These are phyloP conservation scores for Brassica rapa DNA, from an alignment of 345 rosid genomes.

Conservation along the genomic window DNA sequence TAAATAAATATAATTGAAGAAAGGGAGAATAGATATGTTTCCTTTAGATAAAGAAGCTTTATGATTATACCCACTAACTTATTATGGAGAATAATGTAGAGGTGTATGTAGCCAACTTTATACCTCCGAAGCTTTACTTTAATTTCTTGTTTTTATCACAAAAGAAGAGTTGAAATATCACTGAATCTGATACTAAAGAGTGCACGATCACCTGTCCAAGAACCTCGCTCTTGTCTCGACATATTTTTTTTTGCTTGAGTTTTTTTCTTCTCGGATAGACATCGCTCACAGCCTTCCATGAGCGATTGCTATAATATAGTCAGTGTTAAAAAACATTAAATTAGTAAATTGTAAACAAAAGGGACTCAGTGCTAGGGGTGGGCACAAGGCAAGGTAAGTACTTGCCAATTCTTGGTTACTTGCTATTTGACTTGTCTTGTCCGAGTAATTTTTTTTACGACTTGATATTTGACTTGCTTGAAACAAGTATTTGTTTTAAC, in stretches of 20 bases:
- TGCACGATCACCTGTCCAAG: constrained; percentile 36
- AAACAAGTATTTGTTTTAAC: too few species aligned
- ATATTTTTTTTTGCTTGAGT: constrained; percentile 24
- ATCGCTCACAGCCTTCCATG: too few species aligned
- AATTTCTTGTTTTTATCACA: background rate
- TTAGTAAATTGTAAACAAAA: too few species aligned
- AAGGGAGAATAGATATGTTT: constrained; percentile 48
- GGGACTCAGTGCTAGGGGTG: too few species aligned
- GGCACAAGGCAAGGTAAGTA: too few species aligned
- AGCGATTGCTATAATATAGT: too few species aligned
- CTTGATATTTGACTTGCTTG: too few species aligned
- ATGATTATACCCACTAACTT: constrained; percentile 59
- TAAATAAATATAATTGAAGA: constrained; percentile 26
- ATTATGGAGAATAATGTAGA: constrained; percentile 44
- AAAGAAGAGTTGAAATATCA: constrained; percentile 38
- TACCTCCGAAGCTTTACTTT: constrained; percentile 24
- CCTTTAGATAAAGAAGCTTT: constrained; percentile 67
- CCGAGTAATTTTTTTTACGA: too few species aligned
- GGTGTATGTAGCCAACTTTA: constrained; percentile 36
- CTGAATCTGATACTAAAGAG: constrained; percentile 44
- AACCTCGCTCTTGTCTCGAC: constrained; percentile 44
- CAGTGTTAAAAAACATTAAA: too few species aligned
- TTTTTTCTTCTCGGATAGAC: background rate
- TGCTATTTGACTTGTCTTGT: too few species aligned
- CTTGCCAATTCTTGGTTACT: too few species aligned